Evolutionary conservation across 164 flowering plant species (phyloP).

Genomic region (Nymphaea colorata): DNA sequence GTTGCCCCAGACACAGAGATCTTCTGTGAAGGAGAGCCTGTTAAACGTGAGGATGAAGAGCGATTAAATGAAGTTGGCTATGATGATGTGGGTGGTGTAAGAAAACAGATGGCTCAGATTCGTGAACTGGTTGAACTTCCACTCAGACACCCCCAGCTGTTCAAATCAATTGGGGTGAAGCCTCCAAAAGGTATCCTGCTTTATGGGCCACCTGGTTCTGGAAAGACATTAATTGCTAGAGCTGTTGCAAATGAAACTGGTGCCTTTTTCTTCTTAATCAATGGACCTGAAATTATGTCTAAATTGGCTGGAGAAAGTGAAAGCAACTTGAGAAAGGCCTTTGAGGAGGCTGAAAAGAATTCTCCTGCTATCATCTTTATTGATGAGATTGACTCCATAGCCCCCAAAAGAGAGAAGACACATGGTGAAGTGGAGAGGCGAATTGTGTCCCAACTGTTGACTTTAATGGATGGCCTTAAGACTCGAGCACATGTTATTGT

Average conservation of each 20-base stretch:
- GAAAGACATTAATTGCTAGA: constrained; percentile 79
- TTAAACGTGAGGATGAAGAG: constrained; percentile 58
- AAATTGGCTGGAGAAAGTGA: constrained; percentile 90
- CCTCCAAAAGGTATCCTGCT: constrained; percentile 86
- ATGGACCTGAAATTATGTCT: constrained; percentile 90
- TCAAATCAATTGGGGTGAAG: constrained; percentile 66
- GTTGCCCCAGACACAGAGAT: constrained; percentile 65
- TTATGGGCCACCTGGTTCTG: constrained; percentile 93
- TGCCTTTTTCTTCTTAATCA: constrained; percentile 81
- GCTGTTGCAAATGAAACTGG: constrained; percentile 96
- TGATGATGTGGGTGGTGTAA: constrained; percentile 73
- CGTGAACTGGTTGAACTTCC: constrained; percentile 69
- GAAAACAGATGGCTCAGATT: constrained; percentile 72
- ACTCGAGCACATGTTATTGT: constrained; percentile 55
- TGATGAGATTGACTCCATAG: constrained; percentile 62
- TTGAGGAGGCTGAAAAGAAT: constrained; percentile 70
- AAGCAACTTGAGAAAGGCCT: constrained; percentile 78
- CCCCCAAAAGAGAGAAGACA: constrained; percentile 67
- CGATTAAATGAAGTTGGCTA: constrained; percentile 52
- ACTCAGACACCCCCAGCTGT: constrained; percentile 53
- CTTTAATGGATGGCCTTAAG: constrained; percentile 66
- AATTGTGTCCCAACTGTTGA: constrained; percentile 56
- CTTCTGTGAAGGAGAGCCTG: constrained; percentile 59
- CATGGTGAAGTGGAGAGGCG: constrained; percentile 74
- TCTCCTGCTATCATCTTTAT: constrained; percentile 62